Conservation (phyloP, 805 yeast genomes). For the Schizosaccharomyces octosporus region DNA sequence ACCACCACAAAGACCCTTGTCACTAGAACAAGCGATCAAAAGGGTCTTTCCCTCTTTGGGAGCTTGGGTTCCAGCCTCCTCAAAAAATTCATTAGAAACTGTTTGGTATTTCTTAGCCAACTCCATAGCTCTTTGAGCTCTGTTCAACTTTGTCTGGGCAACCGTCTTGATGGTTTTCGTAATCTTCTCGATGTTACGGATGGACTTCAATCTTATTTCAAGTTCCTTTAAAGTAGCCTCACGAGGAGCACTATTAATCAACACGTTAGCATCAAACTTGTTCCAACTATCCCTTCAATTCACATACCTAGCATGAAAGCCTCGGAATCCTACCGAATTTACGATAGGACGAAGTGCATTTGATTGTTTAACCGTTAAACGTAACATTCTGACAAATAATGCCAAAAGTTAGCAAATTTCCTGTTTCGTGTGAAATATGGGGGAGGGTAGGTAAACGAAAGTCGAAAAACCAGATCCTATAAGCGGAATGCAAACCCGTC, state of each 20-base stretch:
- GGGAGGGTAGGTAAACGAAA: too few relatives aligned
- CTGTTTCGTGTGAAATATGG: too few relatives aligned
- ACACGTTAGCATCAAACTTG: not conserved
- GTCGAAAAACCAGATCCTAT: too few relatives aligned
- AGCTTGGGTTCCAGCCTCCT: conserved; percentile 17
- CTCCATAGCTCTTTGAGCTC: conserved; percentile 86
- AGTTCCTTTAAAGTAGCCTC: conserved; percentile 90
- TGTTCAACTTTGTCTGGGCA: conserved; percentile 85
- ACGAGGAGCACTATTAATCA: not conserved
- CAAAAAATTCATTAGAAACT: conserved; percentile 56
- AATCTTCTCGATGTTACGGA: conserved; percentile 95
- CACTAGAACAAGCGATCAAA: conserved; percentile 74
- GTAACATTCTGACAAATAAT: not conserved
- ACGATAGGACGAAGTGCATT: not conserved
- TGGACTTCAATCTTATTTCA: conserved; percentile 91
- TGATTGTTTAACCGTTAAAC: not conserved
- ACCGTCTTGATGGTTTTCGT: conserved; percentile 99
- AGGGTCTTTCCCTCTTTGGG: conserved; percentile 31
- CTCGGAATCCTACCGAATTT: not conserved
- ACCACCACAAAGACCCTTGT: conserved; percentile 97
- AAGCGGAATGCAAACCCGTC: too few relatives aligned
- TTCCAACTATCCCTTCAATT: not conserved
- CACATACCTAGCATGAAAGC: not conserved
- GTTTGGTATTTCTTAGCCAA: conserved; percentile 64
- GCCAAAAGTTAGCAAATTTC: too few relatives aligned